Base-by-base conservation (phyloP, 768 basidiomycete genomes). In the Pisolithus microcarpus region DNA sequence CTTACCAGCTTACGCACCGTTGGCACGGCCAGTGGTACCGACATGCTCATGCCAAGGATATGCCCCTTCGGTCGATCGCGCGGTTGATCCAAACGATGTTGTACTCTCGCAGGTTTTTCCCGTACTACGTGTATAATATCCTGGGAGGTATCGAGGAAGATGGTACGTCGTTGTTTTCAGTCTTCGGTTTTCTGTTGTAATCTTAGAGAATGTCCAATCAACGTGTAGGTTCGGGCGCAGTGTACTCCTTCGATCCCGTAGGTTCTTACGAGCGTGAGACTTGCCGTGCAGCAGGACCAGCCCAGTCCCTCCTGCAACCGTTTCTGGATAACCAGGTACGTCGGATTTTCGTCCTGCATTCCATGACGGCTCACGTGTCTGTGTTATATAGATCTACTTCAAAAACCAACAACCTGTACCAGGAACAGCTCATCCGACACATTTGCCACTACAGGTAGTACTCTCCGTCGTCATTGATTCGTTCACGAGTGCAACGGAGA, bases 221-320 rank as follows among this genome's bases (percentile, higher is more conserved):
- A 37, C 56, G 63, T 36, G 4, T 65, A 95, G 92, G 94, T 10
- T 82, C 90, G 36, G 96, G 96, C 48, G 91, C 95, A 9, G 94
- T 99, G 28, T 99, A 99, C 76, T 97, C 95, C n/a, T 99, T 96
- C 69, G 96, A 99, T 70, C 96, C 96, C 37, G 92, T 98, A 30
- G 96, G 96, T 24, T 93, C 90, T 44, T 99, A 99, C 68, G 94
- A 98, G 71, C 87, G 96, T 53, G 93, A 96, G 72, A 81, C 89
- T 30, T 98, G 94, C 72, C 85, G 96, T 55, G 94, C 94, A 37
- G 93, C 94, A 44, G 96, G 96, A 46, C 87, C 94, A 15, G 95
- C 94, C n/a, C 87, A 91, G 65, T 79, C 84, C 44, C 80, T 99
- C 21, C 81, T 99, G 7, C 96, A 99, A 63, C 96, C 96, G 1